phyloP scores from a whole-genome alignment of 805 yeast species.

The Ogataea trehalophila region DNA sequence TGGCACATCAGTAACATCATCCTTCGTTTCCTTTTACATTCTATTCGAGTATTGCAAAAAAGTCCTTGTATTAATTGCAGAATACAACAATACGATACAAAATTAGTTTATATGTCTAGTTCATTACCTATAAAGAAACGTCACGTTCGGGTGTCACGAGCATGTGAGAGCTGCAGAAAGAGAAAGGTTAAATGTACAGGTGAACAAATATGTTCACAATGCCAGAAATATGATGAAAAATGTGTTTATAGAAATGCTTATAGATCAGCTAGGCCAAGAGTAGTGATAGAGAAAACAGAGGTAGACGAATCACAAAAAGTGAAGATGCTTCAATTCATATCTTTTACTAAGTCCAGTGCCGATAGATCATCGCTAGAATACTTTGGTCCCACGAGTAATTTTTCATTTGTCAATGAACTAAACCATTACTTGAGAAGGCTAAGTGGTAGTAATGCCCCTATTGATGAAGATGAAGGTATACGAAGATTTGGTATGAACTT shows the following conservation, averaged over 20 bases:
- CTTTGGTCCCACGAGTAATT: conserved; percentile 24
- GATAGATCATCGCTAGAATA: conserved; percentile 15
- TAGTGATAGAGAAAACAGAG: background rate
- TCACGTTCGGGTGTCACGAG: conserved; percentile 6
- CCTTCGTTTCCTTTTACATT: too few relatives aligned
- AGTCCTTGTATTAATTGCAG: too few relatives aligned
- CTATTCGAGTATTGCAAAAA: too few relatives aligned
- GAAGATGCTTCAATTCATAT: conserved; percentile 3
- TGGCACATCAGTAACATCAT: too few relatives aligned
- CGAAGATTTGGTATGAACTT: conserved; percentile 19
- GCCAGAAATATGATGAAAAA: conserved; percentile 14
- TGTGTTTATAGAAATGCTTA: conserved; percentile 10
- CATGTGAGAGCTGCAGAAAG: conserved; percentile 16
- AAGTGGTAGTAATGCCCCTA: conserved; percentile 3
- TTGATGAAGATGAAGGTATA: conserved; percentile 15
- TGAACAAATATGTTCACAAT: conserved; percentile 8
- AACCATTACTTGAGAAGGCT: conserved; percentile 13
- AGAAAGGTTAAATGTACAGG: conserved; percentile 12
- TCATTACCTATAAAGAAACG: too few relatives aligned
- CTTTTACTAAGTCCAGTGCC: conserved; percentile 4
- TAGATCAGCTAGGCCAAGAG: background rate
- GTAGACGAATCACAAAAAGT: background rate
- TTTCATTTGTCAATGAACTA: conserved; percentile 22
- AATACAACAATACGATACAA: too few relatives aligned
- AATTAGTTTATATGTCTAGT: too few relatives aligned